phyloP scores from a whole-genome alignment of 2,329 filamentous ascomycete genomes.

The Rutstroemia sp. region DNA sequence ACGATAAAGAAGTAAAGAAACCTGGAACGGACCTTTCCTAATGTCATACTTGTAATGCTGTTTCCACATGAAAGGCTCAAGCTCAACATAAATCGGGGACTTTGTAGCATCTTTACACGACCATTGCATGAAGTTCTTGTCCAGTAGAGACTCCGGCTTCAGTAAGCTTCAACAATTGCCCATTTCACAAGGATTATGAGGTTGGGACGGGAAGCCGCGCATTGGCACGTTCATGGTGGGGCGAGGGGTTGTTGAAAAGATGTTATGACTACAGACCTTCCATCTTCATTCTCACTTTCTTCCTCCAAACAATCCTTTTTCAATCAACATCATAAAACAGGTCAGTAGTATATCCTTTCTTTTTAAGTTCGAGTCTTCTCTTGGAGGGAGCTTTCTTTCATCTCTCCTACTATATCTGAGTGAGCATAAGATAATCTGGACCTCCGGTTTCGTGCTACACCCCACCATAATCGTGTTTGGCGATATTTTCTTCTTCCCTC shows the following conservation, averaged over 20 bases:
- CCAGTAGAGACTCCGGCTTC: background rate
- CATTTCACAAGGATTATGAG: conserved; percentile 1
- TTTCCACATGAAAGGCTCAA: no score
- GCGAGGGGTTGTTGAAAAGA: conserved; percentile 10
- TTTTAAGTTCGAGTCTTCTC: background rate
- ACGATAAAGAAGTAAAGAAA: background rate
- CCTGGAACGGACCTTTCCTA: background rate
- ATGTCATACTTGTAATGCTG: background rate
- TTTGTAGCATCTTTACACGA: background rate
- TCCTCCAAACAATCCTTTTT: background rate
- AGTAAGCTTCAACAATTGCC: background rate
- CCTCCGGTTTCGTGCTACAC: conserved; percentile 17
- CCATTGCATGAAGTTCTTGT: background rate
- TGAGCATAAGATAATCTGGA: conserved; percentile 2
- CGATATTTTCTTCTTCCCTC: conserved; percentile 15
- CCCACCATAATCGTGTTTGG: conserved; percentile 13
- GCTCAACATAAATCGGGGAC: background rate
- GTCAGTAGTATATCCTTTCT: background rate
- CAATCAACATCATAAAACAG: background rate
- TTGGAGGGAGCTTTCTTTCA: background rate
- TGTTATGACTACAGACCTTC: background rate
- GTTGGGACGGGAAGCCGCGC: conserved; percentile 2
- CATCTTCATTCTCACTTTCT: conserved; percentile 3
- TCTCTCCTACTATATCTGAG: background rate
- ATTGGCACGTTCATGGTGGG: conserved; percentile 11